These are phyloP conservation scores for Ceratobasidium sp. DNA, from an alignment of 1,284 basidiomycete genomes.

Conservation along the genomic window DNA sequence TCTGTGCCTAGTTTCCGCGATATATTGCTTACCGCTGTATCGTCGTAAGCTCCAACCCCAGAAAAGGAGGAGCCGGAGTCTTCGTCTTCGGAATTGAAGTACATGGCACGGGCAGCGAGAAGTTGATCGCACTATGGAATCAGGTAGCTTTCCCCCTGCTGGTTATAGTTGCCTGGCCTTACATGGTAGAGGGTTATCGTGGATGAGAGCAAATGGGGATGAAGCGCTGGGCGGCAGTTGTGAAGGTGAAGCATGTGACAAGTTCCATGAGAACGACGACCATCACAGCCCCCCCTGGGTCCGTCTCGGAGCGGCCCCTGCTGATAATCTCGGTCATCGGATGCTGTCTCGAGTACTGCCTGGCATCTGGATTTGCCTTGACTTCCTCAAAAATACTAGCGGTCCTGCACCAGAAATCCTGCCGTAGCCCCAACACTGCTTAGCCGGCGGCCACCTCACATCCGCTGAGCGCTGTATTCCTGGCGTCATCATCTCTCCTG, in stretches of 20 bases:
- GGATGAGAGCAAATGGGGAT: not conserved
- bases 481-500: not conserved
- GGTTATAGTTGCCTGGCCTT: not conserved
- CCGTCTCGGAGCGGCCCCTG: constrained; percentile 13
- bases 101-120: not conserved
- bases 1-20: too few species aligned
- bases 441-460: not conserved
- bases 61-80: constrained; percentile 14
- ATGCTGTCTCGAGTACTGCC: not conserved
- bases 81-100: constrained; percentile 20
- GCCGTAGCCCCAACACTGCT: constrained; percentile 1
- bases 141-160: not conserved
- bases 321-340: constrained; percentile 4
- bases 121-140: not conserved
- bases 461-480: not conserved
- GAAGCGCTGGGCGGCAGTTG: constrained; percentile 18
- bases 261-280: not conserved
- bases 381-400: constrained; percentile 11
- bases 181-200: constrained; percentile 2
- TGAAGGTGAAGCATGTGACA: constrained; percentile 7
- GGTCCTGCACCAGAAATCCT: not conserved
- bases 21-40: not conserved
- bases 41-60: not conserved
- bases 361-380: constrained; percentile 3
- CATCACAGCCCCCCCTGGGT: constrained; percentile 12